Evolutionary conservation across 1,139 yeast genomes (phyloP), one percentile per base, ranked within the genome.

Genomic region (Candida neerlandica): DNA sequence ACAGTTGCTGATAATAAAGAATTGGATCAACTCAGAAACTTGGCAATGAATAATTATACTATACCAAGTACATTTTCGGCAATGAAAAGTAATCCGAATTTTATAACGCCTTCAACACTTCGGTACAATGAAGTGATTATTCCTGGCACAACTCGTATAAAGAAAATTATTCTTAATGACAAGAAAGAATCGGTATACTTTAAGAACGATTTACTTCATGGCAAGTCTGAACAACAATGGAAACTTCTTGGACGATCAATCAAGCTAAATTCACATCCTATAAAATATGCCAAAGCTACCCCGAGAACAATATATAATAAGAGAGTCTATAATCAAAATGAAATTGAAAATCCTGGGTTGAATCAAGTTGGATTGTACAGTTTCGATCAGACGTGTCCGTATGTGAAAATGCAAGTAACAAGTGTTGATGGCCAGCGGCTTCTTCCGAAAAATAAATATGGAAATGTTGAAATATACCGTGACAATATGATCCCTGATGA

Each of bases 161-260:
- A 60, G 18, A 48, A 41, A 9, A 50, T 68, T 0, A 50, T 43
- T 6, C 49, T 66, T 0, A 60, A 58, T 21, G 53, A 55, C 0
- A 53, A 49, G 30, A 56, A 46, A 27, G 58, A 57, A 11, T 54
- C 59, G 0, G 61, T 72, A 0, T 72, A 56, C 52, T 66, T 65
- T 45, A 63, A 65, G 45, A 59, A 62, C 40, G 48, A 59, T 9
- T 52, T 71, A 1, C 41, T 63, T 7, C 64, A 64, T 2, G 76
- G 75, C 2, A 72, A 68, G 53, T 70, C 77, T 0, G 68, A 63
- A 46, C 66, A 64, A 19, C 77, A 70, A 46, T 73, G 78, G 78
- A 71, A 69, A 51, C 64, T 70, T 48, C 52, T 70, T 19, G 78
- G 76, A 1, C 55, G 78, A 43, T 69, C 75, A 5, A 55, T 72